phyloP scores from a whole-genome alignment of 768 basidiomycete species.

The Clavaria fumosa region DNA sequence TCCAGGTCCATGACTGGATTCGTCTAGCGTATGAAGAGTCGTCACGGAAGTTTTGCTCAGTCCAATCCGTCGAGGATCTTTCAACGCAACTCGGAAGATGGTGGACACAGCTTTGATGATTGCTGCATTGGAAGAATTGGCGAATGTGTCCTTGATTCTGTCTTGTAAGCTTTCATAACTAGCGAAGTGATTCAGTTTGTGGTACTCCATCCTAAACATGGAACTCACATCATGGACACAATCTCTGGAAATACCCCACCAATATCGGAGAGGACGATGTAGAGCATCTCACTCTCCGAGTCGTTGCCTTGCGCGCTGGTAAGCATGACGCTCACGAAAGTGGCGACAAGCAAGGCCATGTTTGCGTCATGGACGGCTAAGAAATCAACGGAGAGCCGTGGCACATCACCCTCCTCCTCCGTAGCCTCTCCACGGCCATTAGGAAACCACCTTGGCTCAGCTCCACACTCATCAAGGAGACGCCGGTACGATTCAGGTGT shows the following conservation, averaged over 20 bases:
- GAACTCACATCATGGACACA: constrained; percentile 56
- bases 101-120: constrained; percentile 62
- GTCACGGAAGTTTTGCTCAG: constrained; percentile 40
- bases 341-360: constrained; percentile 55
- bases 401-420: constrained; percentile 31
- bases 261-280: constrained; percentile 59
- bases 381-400: constrained; percentile 37
- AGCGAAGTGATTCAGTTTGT: constrained; percentile 6
- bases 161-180: constrained; percentile 71
- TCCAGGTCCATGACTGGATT: constrained; percentile 32
- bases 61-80: constrained; percentile 31
- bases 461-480: constrained; percentile 47
- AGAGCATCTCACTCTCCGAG: constrained; percentile 68
- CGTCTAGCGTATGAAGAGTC: constrained; percentile 50
- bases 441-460: constrained; percentile 30
- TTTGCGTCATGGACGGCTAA: constrained; percentile 48
- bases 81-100: constrained; percentile 55
- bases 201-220: constrained; percentile 5
- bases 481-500: constrained; percentile 37
- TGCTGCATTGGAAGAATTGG: constrained; percentile 51
- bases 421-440: constrained; percentile 25
- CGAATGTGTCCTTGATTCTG: constrained; percentile 55
- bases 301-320: constrained; percentile 65
- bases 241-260: constrained; percentile 54
- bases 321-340: constrained; percentile 65